phyloP scores from a whole-genome alignment of 768 basidiomycete genomes.

The Termitomyces sp. region DNA sequence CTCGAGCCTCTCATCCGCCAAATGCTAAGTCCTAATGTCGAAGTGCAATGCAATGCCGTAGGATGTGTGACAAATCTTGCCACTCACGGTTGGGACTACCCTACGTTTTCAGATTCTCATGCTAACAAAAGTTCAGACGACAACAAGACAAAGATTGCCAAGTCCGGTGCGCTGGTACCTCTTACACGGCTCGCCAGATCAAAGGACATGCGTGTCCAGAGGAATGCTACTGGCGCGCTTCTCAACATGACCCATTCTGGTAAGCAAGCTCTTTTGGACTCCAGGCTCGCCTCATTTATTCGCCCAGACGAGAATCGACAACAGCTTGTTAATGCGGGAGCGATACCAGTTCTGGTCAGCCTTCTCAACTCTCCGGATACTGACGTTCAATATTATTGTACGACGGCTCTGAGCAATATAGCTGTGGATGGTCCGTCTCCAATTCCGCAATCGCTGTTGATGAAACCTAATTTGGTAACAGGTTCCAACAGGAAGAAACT shows the following conservation, averaged over 20 bases:
- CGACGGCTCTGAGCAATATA: slow-evolving; percentile 96
- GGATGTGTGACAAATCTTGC: slow-evolving; percentile 99
- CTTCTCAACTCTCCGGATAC: slow-evolving; percentile 94
- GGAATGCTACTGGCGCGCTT: slow-evolving; percentile 96
- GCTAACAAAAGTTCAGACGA: slow-evolving; percentile 56
- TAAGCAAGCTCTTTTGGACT: slow-evolving; percentile 25
- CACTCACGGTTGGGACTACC: slow-evolving; percentile 69
- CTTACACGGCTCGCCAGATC: slow-evolving; percentile 93
- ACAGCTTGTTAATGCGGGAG: slow-evolving; percentile 96
- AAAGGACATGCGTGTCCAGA: slow-evolving; percentile 98
- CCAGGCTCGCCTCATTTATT: neutral
- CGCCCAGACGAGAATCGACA: slow-evolving; percentile 91
- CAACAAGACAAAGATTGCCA: slow-evolving; percentile 99
- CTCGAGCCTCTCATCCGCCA: slow-evolving; percentile 97
- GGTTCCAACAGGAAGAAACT: slow-evolving; percentile 90
- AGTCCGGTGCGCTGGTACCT: slow-evolving; percentile 97
- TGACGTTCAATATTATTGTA: slow-evolving; percentile 99
- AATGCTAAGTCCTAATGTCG: slow-evolving; percentile 98
- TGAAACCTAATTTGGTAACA: slow-evolving; percentile 19
- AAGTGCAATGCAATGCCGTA: slow-evolving; percentile 99
- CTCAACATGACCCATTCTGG: slow-evolving; percentile 99
- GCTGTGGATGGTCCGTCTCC: slow-evolving; percentile 77
- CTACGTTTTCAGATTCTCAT: slow-evolving; percentile 8
- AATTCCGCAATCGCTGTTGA: neutral
- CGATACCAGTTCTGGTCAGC: slow-evolving; percentile 94